Base-by-base conservation (phyloP, 2,329 filamentous ascomycete genomes). In the Neopestalotiopsis sp. region DNA sequence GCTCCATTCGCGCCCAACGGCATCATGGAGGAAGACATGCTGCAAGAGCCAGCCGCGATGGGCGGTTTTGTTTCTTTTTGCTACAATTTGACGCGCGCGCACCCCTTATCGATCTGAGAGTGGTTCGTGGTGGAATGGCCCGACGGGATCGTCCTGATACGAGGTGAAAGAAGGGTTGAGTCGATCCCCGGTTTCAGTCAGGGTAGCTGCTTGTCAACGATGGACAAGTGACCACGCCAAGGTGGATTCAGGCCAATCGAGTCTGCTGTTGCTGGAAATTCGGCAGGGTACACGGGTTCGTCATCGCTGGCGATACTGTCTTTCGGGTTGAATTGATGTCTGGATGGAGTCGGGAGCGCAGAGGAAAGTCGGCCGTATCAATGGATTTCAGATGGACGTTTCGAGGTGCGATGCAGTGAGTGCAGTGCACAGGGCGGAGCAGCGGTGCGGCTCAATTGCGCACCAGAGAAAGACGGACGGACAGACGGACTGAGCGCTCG, bases 1-100 rank as follows among this genome's bases (percentile, higher is more conserved):
- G 76, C 72, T 61, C 74, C 76, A 74, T 78, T 77, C 49, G 73
- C 74, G 62, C 75, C 76, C 63, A 76, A 69, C 61, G 75, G 74
- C 67, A 77, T 74, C 63, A 66, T 68, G 7, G 58, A 63, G 53
- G 69, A 67, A 53, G 45, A 34, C 69, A 70, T 70, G 57, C 61
- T 30, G 57, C 24, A 66, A n/a, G 65, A 67, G 61, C 66, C 56
- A 42, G 65, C 64, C 58, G 28, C 38, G 13, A 45, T 32, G 64
- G 49, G 20, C 42, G 38, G 28, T 28, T 42, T 24, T 42, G 20
- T 65, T 65, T 30, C 34, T 24, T 66, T 53, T 12, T 20, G 20
- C 57, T 28, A 13, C 9, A 45, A 34, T 40, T 59, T 59, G 30
- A 62, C 34, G 28, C 32, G 34, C 59, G 30, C 14, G 59, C n/a